Base-by-base conservation (phyloP, 805 yeast species). In the Geotrichum ghanense region DNA sequence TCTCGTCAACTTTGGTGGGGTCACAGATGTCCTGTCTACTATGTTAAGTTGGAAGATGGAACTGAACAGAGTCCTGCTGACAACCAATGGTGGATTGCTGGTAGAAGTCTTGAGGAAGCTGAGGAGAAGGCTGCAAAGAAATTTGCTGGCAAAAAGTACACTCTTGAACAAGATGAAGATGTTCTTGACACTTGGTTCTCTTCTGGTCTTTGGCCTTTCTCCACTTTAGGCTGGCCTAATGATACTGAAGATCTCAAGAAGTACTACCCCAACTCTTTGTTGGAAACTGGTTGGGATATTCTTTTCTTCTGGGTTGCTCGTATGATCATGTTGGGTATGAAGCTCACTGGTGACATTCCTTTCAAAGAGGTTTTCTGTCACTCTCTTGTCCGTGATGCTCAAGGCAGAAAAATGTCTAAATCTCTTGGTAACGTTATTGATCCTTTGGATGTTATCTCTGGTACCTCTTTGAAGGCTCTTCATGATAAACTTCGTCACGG, bases 201-300 rank as follows among this genome's bases (percentile, higher is more conserved):
- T 7, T 83, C 97, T 40, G 97, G 97, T 51, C 71, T 92, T 66
- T 92, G 97, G 97, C 97, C 98, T 50, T 81, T 92, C 63, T 82
- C 95, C 45, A 92, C 96, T 48, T 70, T 92, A 54, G 97, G 97
- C 43, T 92, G 97, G 97, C 98, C 98, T 61, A 67, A 70, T 34
- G 69, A 76, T 62, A 75, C 89, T 46, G 59, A 65, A 45, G 98
- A 92, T 63, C 67, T 87, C 75, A 73, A 77, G 57, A 68, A 68
- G 45, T 92, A 86, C 69, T 82, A 78, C 61, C 97, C 98, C 56
- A 82, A 88, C 81, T 81, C 94, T 22, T 72, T 92, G 83, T 72
- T 92, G 60, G 98, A 92, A 70, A 92, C 98, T 45, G 98, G 98
- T 58, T 92, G 98, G 98, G 98, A 90, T 72, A 90, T 90, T 63